These are phyloP conservation scores for Talaromyces albobiverticillius DNA, from an alignment of 2,329 filamentous ascomycete species.

Conservation along the genomic window DNA sequence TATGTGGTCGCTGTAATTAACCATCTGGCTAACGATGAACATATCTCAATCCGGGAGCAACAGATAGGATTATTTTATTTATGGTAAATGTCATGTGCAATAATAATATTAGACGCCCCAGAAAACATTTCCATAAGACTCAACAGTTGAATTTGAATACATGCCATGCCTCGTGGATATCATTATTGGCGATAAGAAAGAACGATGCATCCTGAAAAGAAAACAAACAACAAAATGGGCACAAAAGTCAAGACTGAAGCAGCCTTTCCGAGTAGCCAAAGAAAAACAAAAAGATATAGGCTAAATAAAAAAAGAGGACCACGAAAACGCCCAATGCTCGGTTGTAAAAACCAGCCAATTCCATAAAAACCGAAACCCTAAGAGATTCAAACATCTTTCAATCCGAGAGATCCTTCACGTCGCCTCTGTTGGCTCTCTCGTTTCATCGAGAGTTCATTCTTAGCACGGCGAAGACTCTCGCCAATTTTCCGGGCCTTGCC, in stretches of 20 bases:
- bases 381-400: neutral
- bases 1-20: too few species aligned
- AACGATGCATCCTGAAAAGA: constrained; percentile 1
- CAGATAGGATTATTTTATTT: too few species aligned
- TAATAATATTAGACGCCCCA: neutral
- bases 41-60: too few species aligned
- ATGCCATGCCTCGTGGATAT: constrained; percentile 14
- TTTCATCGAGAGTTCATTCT: constrained; percentile 33
- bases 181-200: constrained; percentile 6
- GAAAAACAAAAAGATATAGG: neutral
- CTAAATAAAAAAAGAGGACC: neutral
- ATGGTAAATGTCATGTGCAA: neutral
- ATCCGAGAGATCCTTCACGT: constrained; percentile 2
- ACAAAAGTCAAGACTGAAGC: neutral
- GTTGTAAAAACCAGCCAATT: neutral
- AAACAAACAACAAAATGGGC: neutral
- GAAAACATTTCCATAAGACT: neutral
- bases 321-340: constrained; percentile 11
- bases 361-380: neutral
- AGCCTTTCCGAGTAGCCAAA: neutral
- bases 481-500: constrained; percentile 40
- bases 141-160: neutral
- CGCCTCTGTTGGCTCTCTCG: constrained; percentile 9
- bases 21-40: too few species aligned
- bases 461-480: constrained; percentile 43